Conservation (phyloP, 1,139 yeast species). For the Yamadazyma diospyri region DNA sequence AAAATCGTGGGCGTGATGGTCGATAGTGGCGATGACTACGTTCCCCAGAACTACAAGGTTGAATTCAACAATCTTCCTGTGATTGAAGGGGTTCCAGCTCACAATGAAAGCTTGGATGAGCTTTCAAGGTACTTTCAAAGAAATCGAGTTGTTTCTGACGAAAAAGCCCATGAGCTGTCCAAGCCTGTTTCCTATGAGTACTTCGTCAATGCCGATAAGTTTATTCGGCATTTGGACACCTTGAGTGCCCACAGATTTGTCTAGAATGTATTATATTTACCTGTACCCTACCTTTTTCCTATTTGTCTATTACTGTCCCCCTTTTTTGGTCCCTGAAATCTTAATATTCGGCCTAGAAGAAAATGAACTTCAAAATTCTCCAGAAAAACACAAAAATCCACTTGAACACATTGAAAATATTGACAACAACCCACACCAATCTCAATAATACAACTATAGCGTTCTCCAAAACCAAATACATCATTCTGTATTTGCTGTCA, state of each 20-base stretch:
- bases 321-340: neutral
- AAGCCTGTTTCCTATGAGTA: slow-evolving; percentile 14
- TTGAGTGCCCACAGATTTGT: slow-evolving; percentile 10
- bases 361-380: slow-evolving; percentile 31
- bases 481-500: slow-evolving; percentile 17
- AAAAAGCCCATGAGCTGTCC: slow-evolving; percentile 4
- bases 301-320: neutral
- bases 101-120: slow-evolving; percentile 15
- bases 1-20: slow-evolving; percentile 34
- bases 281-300: neutral
- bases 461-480: slow-evolving; percentile 42
- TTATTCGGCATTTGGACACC: slow-evolving; percentile 20
- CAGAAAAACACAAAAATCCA: slow-evolving; percentile 31
- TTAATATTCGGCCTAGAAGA: slow-evolving; percentile 13
- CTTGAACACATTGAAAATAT: slow-evolving; percentile 43
- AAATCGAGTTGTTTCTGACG: slow-evolving; percentile 15
- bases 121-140: slow-evolving; percentile 17
- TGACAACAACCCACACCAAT: slow-evolving; percentile 68
- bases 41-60: slow-evolving; percentile 15
- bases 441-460: slow-evolving; percentile 62
- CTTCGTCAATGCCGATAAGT: slow-evolving; percentile 25
- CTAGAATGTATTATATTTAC: neutral
- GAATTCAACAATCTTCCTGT: slow-evolving; percentile 4
- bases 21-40: slow-evolving; percentile 39
- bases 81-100: neutral